Evolutionary conservation across 2,329 filamentous ascomycete species (phyloP).

Genomic region (Colletotrichum echinochloae): DNA sequence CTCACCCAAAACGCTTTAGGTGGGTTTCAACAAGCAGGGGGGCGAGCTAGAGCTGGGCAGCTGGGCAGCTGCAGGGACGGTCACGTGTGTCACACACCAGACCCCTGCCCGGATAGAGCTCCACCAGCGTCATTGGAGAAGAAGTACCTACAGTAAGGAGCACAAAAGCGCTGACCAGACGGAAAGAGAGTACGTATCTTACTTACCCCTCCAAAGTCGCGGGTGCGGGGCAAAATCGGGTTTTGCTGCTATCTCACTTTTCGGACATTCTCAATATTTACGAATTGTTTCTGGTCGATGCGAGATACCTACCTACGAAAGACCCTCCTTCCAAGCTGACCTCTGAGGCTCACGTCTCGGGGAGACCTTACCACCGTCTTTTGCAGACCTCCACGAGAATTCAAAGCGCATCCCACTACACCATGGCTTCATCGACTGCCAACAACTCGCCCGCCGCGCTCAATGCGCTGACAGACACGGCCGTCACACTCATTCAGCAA

Average conservation of each 20-base stretch:
- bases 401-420: not conserved
- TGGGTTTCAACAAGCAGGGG: constrained; percentile 37
- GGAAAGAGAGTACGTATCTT: constrained; percentile 29
- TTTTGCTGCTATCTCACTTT: constrained; percentile 18
- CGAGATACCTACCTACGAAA: not conserved
- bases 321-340: not conserved
- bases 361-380: not conserved
- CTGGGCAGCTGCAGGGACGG: constrained; percentile 20
- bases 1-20: constrained; percentile 42
- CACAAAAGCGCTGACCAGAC: too few relatives aligned
- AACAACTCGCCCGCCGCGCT: constrained; percentile 52
- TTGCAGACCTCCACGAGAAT: not conserved
- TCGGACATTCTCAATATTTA: not conserved
- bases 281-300: not conserved
- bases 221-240: constrained; percentile 41
- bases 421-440: constrained; percentile 32
- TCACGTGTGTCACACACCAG: constrained; percentile 36
- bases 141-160: too few relatives aligned
- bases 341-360: not conserved
- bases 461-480: constrained; percentile 52
- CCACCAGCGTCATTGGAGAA: constrained; percentile 2
- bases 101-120: not conserved
- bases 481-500: constrained; percentile 54
- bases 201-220: constrained; percentile 41
- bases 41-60: not conserved